Base-by-base conservation (phyloP, 768 basidiomycete genomes). In the Mycena indigotica region DNA sequence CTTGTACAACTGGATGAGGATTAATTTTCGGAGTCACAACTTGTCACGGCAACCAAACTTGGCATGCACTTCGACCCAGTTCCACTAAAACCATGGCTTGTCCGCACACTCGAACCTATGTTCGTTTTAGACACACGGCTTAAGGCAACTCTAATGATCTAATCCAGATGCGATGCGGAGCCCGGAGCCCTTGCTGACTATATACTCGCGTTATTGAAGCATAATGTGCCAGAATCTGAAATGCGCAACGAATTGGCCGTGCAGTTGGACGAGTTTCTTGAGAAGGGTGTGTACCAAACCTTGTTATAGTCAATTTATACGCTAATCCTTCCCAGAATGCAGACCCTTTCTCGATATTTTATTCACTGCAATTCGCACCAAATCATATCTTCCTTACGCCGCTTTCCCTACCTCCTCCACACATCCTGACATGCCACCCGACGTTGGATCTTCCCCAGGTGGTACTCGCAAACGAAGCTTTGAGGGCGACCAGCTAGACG, bases 171-270 rank as follows among this genome's bases (percentile, higher is more conserved):
- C 72, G 96, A 98, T 70, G 96, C 96, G 39, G 96, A 98, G 69
- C 95, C 96, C 28, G 85, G 86, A 28, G 93, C 94, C 28, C 85
- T 98, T 51, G 88, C 93, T 3, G 94, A 98, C 70, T 98, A 98
- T 71, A 88, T 98, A 65, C 84, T 97, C 49, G 96, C 96, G 16
- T 78, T 98, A 52, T 77, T 98, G 57, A 93, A 94, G 71, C 93
- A 95, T 70, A 92, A 93, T 73, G 88, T 87, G 1, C 80, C 89
- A 3, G 90, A 95, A 69, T 71, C 74, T 23, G 91, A 95, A 62
- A 87, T 98, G 82, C 81, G 89, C 63, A 84, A 85, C 64, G 91
- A 93, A 68, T 76, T 97, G 54, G 70, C 77, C 1, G 66, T 80
- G 0, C 93, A 97, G 69, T 79, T 98, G 53, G 89, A 89, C 53